These are phyloP conservation scores for Onygenales sp. DNA, from an alignment of 2,329 filamentous ascomycete species.

Conservation along the genomic window DNA sequence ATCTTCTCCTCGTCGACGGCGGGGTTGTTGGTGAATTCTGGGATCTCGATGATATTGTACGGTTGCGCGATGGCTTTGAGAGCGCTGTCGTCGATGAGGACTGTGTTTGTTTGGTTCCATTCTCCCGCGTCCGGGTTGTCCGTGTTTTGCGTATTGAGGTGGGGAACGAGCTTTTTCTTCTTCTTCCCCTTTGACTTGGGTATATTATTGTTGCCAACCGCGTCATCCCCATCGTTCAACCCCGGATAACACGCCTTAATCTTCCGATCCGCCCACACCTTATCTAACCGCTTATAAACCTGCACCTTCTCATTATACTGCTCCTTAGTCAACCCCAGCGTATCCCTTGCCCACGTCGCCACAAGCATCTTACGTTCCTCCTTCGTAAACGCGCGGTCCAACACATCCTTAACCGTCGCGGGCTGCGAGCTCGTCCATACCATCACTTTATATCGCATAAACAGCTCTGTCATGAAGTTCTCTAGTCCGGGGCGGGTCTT, in stretches of 20 bases:
- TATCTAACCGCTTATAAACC: slow-evolving; percentile 77
- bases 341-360: slow-evolving; percentile 69
- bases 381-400: slow-evolving; percentile 48
- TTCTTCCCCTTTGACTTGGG: background rate
- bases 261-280: slow-evolving; percentile 53
- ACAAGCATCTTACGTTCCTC: slow-evolving; percentile 48
- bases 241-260: slow-evolving; percentile 29
- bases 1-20: slow-evolving; percentile 33
- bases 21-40: slow-evolving; percentile 54
- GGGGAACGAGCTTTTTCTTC: background rate
- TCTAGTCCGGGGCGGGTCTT: slow-evolving; percentile 57
- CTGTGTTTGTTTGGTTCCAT: slow-evolving; percentile 79
- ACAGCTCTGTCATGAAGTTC: slow-evolving; percentile 63
- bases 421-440: slow-evolving; percentile 84
- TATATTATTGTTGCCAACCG: background rate
- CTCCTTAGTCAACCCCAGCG: slow-evolving; percentile 52
- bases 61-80: slow-evolving; percentile 79
- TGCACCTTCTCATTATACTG: slow-evolving; percentile 67
- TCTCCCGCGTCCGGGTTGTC: background rate
- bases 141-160: background rate
- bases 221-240: slow-evolving; percentile 8
- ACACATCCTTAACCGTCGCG: slow-evolving; percentile 56
- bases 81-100: slow-evolving; percentile 76
- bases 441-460: slow-evolving; percentile 67
- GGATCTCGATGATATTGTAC: slow-evolving; percentile 68